Base-by-base conservation (phyloP, 2,329 filamentous ascomycete genomes). In the Ophiosphaerella herpotricha region DNA sequence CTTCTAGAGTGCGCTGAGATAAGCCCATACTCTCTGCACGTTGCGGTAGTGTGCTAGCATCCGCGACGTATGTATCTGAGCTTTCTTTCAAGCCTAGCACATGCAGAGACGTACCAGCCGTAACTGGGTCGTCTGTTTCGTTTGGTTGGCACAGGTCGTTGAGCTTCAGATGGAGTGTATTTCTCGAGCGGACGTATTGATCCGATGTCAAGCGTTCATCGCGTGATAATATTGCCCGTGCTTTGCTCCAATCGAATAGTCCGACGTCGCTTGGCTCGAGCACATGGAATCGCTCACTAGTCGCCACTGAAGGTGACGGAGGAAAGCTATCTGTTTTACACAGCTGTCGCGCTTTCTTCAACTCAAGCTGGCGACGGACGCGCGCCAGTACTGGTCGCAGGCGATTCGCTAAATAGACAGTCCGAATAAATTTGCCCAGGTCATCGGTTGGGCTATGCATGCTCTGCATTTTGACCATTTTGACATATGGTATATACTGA, bases 401-500 rank as follows among this genome's bases (percentile, higher is more conserved):
- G 16, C 26, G 26, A 12, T 43, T 48, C 12, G 50, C 50, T 23
- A 43, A 12, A 29, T 46, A 23, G 21, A 49, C 24, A 6, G 13
- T 42, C 9, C 36, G 36, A 2, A 58, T 45, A 21, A 58, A 54
- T 11, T 58, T 45, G 7, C 40, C 21, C 9, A 59, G 39, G 11
- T 48, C 38, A 16, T 52, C 39, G 4, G 33, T 36, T 7, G 56
- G 56, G 2, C 50, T 47, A 13, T 45, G 47, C 39, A 59, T 47
- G 18, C 46, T 48, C 18, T 49, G 42, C 18, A 59, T 46, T 9
- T 52, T 33, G 26, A 54, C 21, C 8, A 14, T 35, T 14, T 42
- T 48, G 14, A 59, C 56, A 23, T 38, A 46, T 1, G 56, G 53
- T 18, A 59, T 46, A 7, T 46, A 54, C 33, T 59, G 56, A 35